Percentiles rank a stretch among this genome's conserved stretches.
Evolutionary conservation across 176 grass and related monocot genomes (phyloP).

Genomic region (Triticum timopheevii): DNA sequence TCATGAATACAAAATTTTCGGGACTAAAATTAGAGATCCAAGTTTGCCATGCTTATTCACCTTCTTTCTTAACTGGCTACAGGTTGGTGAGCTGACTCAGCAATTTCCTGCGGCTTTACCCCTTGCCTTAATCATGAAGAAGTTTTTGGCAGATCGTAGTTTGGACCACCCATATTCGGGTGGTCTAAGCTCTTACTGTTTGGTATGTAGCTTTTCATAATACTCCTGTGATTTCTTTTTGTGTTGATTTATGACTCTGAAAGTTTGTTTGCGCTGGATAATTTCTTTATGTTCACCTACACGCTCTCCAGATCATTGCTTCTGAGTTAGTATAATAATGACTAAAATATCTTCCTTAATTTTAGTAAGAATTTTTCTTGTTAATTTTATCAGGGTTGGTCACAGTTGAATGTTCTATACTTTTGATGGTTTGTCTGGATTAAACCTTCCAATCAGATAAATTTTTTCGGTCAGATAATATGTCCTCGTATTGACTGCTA

Average conservation of each 20-base stretch:
- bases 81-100: slow-evolving; percentile 83
- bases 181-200: slow-evolving; percentile 96
- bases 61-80: slow-evolving; percentile 29
- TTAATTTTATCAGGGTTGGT: slow-evolving; percentile 19
- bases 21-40: slow-evolving; percentile 5
- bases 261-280: background rate
- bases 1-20: slow-evolving; percentile 7
- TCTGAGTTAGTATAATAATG: background rate
- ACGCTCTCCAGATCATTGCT: background rate
- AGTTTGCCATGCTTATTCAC: slow-evolving; percentile 9
- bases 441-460: background rate
- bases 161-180: slow-evolving; percentile 97
- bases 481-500: background rate
- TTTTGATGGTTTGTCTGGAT: slow-evolving; percentile 15
- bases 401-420: background rate
- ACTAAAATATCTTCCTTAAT: background rate
- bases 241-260: slow-evolving; percentile 1
- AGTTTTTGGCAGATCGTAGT: slow-evolving; percentile 93
- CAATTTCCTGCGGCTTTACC: slow-evolving; percentile 89
- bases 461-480: background rate
- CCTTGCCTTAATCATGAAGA: slow-evolving; percentile 91
- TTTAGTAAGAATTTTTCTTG: slow-evolving; percentile 4
- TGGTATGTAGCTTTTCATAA: slow-evolving; percentile 56
- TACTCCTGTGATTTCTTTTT: background rate
- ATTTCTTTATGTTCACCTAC: slow-evolving; percentile 9